phyloP scores from a whole-genome alignment of 148 eudicot species.

The Gaultheria prostrata region DNA sequence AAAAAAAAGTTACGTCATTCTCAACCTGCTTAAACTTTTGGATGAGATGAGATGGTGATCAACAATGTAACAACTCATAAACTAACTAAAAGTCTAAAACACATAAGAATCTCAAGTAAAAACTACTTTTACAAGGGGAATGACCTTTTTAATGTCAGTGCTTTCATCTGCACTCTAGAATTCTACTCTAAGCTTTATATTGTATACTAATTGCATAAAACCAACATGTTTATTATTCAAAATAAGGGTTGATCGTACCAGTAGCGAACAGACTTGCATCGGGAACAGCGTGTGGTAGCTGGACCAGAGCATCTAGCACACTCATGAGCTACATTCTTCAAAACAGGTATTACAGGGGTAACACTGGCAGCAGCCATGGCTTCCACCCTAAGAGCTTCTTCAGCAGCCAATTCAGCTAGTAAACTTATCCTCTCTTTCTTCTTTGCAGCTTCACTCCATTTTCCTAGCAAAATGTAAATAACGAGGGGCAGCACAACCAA shows the following conservation, averaged over 20 bases:
- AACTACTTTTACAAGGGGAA: not conserved
- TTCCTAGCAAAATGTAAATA: conserved; percentile 76
- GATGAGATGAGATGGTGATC: not conserved
- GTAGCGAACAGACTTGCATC: conserved; percentile 89
- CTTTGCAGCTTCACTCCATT: conserved; percentile 76
- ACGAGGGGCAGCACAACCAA: conserved; percentile 80
- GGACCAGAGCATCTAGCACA: conserved; percentile 81
- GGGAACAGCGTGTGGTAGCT: conserved; percentile 82
- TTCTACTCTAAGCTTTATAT: not conserved
- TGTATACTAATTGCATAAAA: not conserved
- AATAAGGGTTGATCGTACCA: conserved; percentile 50
- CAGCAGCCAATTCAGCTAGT: conserved; percentile 51
- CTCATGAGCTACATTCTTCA: conserved; percentile 46
- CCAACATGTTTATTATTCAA: not conserved
- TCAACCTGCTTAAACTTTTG: not conserved
- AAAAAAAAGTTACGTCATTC: not conserved
- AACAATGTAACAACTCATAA: not conserved
- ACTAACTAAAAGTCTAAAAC: not conserved
- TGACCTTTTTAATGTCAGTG: not conserved
- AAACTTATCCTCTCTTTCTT: conserved; percentile 61
- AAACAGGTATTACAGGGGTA: conserved; percentile 47
- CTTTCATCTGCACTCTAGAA: not conserved
- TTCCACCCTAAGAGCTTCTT: conserved; percentile 58
- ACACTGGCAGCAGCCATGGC: conserved; percentile 53
- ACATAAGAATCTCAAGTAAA: not conserved